Conservation (phyloP, 768 basidiomycete species). For the Pleurotus tuoliensis region DNA sequence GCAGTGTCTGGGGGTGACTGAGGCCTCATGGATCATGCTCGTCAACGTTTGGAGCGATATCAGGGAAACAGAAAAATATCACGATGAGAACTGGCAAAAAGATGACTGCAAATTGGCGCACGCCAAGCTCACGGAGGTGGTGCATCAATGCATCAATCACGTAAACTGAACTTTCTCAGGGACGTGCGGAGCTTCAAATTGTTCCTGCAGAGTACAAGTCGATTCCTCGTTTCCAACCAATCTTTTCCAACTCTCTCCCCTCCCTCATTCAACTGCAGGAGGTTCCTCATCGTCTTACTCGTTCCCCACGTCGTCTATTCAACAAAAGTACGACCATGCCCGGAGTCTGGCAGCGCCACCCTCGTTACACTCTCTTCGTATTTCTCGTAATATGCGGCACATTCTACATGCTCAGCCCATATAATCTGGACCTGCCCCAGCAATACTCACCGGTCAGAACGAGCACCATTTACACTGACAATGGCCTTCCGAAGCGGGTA, state of each 20-base stretch:
- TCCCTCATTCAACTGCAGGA: not conserved
- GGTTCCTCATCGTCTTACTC: not conserved
- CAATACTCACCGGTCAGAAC: constrained; percentile 11
- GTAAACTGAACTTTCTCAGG: too few relatives aligned
- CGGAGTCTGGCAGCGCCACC: constrained; percentile 40
- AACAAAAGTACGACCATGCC: constrained; percentile 18
- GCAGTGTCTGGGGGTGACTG: too few relatives aligned
- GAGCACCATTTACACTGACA: constrained; percentile 21
- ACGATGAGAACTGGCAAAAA: too few relatives aligned
- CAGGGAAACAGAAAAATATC: too few relatives aligned
- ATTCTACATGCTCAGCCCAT: constrained; percentile 43
- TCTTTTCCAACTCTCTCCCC: not conserved
- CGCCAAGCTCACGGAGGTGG: too few relatives aligned
- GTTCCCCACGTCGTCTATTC: constrained; percentile 3
- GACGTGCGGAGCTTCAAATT: too few relatives aligned
- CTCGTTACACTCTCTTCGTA: constrained; percentile 46
- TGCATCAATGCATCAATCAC: too few relatives aligned
- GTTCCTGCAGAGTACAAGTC: too few relatives aligned
- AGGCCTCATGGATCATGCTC: too few relatives aligned
- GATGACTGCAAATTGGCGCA: too few relatives aligned
- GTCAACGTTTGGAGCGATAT: too few relatives aligned
- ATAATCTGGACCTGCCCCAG: constrained; percentile 19
- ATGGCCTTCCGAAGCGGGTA: constrained; percentile 34
- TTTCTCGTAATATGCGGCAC: constrained; percentile 37
- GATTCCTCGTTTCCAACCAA: not conserved